Percentiles rank a stretch among this genome's conserved stretches.
Conservation (phyloP, 2,329 filamentous ascomycete genomes). For the Shiraia sp. region DNA sequence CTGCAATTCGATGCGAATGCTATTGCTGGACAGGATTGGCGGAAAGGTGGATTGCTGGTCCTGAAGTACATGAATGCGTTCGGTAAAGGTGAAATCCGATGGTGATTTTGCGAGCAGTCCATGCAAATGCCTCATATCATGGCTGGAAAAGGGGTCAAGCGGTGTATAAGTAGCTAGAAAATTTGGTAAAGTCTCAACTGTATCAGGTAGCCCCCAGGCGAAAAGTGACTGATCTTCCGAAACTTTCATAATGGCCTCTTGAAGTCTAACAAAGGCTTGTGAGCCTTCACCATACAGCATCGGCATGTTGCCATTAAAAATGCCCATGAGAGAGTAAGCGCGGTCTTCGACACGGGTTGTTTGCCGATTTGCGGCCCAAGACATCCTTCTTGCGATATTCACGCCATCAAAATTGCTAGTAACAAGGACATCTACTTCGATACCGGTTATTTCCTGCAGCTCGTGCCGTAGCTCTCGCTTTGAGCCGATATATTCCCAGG, state of each 20-base stretch:
- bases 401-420: not conserved
- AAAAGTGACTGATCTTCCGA: conserved; percentile 11
- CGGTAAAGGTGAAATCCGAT: not conserved
- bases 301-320: conserved; percentile 30
- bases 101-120: conserved; percentile 1
- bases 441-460: conserved; percentile 7
- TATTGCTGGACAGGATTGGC: not conserved
- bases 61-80: not conserved
- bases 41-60: not conserved
- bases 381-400: conserved; percentile 10
- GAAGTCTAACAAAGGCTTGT: conserved; percentile 18
- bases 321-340: conserved; percentile 33
- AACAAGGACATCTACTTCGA: conserved; percentile 5
- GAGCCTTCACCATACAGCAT: conserved; percentile 36
- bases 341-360: conserved; percentile 24
- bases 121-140: not conserved
- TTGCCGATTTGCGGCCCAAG: conserved; percentile 9
- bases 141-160: not conserved
- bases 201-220: conserved; percentile 4
- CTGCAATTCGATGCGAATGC: conserved; percentile 3
- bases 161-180: no score
- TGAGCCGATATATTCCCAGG: conserved; percentile 12
- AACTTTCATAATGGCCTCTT: conserved; percentile 16
- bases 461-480: conserved; percentile 4
- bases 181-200: not conserved